These are phyloP conservation scores for Eimeria mitis DNA, from an alignment of 169 alveolate species.

Conservation along the genomic window DNA sequence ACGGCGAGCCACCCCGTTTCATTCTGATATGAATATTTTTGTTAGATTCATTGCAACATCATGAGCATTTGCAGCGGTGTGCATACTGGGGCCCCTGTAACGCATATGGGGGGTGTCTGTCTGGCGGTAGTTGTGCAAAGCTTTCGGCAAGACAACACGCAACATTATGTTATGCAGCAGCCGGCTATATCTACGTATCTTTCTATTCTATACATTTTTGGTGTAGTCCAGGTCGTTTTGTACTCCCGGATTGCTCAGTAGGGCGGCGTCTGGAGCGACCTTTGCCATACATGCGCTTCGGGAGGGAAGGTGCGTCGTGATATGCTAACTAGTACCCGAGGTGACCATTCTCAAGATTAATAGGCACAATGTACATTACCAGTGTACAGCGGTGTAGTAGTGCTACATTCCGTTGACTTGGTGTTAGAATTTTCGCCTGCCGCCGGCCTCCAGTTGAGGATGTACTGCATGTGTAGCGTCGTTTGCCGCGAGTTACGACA, in stretches of 20 bases:
- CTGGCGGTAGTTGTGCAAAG: background rate
- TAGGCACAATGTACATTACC: background rate
- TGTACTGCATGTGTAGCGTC: too few relatives aligned
- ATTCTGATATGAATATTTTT: background rate
- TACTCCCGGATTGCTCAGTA: background rate
- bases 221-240: background rate
- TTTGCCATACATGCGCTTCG: background rate
- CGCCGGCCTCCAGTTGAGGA: too few relatives aligned
- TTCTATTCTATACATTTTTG: background rate
- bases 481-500: too few relatives aligned
- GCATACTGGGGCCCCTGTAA: background rate
- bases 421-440: background rate
- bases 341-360: background rate
- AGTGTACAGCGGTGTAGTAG: background rate
- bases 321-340: background rate
- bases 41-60: background rate
- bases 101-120: background rate
- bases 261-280: constrained; percentile 4
- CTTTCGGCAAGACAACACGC: background rate
- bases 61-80: background rate
- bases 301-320: background rate
- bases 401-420: background rate
- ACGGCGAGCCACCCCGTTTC: background rate
- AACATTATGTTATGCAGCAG: background rate
- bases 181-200: background rate